Conservation (phyloP, 768 basidiomycete species). For the Rhodotorula paludigena region DNA sequence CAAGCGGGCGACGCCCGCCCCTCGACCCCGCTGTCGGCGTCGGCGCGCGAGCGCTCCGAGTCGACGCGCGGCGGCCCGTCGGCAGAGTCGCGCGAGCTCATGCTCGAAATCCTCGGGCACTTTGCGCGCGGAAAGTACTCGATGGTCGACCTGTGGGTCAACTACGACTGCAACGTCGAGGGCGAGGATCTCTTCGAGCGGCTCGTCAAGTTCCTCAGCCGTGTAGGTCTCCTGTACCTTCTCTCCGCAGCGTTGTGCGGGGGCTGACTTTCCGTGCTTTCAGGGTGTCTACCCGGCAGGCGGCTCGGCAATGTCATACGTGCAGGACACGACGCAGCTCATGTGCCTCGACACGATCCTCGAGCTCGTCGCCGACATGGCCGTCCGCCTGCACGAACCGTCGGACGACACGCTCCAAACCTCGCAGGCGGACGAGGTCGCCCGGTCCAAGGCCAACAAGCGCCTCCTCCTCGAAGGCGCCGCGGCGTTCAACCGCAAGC, state of each 20-base stretch:
- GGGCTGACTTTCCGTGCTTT: not conserved
- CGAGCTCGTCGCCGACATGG: conserved; percentile 82
- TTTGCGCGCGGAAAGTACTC: conserved; percentile 72
- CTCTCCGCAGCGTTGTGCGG: no score
- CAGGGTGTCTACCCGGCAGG: conserved; percentile 77
- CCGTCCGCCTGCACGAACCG: conserved; percentile 52
- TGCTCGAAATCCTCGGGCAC: conserved; percentile 78
- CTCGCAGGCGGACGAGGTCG: conserved; percentile 56
- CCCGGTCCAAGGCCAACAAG: conserved; percentile 74
- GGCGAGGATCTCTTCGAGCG: conserved; percentile 94
- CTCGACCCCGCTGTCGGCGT: conserved; percentile 15
- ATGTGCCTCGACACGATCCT: conserved; percentile 82
- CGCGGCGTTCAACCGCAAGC: conserved; percentile 82
- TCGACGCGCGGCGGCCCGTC: conserved; percentile 55
- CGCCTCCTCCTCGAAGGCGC: conserved; percentile 77
- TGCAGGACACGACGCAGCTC: conserved; percentile 70
- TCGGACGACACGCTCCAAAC: conserved; percentile 1
- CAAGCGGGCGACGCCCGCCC: conserved; percentile 48
- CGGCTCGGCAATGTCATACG: conserved; percentile 45
- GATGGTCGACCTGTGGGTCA: conserved; percentile 91
- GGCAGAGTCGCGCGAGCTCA: conserved; percentile 79
- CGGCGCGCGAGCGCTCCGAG: conserved; percentile 9
- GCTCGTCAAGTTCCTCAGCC: conserved; percentile 67
- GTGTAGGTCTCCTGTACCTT: conserved; percentile 53
- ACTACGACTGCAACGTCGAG: conserved; percentile 95